Base-by-base conservation (phyloP, 2,329 filamentous ascomycete genomes). In the Beauveria bassiana region DNA sequence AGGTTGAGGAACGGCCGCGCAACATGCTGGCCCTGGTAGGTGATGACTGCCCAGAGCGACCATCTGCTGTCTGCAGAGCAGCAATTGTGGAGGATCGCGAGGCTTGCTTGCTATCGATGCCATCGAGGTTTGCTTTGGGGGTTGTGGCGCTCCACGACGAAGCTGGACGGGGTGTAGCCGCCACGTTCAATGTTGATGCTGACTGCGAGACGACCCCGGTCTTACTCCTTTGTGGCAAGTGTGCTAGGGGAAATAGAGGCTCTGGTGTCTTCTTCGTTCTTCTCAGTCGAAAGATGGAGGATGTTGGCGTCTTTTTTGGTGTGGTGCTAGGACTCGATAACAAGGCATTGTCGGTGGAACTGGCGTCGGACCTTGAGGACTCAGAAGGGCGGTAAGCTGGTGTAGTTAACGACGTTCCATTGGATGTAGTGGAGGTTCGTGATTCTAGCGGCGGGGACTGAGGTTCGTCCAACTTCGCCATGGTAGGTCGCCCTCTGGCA, bases 301-400 rank as follows among this genome's bases (percentile, higher is more conserved):
- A 89, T 42, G 83, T 86, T 6, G 84, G 80, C 16, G 82, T 77
- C 10, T 82, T 85, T 65, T 89, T 76, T 3, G 72, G 85, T 12
- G 86, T 87, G 7, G 85, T 71, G 31, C 86, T 50, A 80, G 86
- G 59, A 80, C 88, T 62, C 82, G 86, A 46, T 52, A 77, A 82
- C 65, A 77, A 82, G 54, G 80, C 81, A 73, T 83, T 84, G 68
- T 93, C 88, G 47, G 81, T 85, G 18, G 87, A 90, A 74, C 90
- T 96, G 50, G 85, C 89, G 72, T 97, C 93, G 31, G 93, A 97
- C 66, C 90, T 85, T 2, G 92, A 96, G 1, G 93, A 97, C 69
- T 97, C 93, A 70, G 74, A 65, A 74, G 71, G 69, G 75, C 81
- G 67, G 73, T 79, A 54, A 75, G 77, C 59, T 71, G 77, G 67